These are phyloP conservation scores for Populus tomentosa DNA, from an alignment of 441 rosid species.

Conservation along the genomic window DNA sequence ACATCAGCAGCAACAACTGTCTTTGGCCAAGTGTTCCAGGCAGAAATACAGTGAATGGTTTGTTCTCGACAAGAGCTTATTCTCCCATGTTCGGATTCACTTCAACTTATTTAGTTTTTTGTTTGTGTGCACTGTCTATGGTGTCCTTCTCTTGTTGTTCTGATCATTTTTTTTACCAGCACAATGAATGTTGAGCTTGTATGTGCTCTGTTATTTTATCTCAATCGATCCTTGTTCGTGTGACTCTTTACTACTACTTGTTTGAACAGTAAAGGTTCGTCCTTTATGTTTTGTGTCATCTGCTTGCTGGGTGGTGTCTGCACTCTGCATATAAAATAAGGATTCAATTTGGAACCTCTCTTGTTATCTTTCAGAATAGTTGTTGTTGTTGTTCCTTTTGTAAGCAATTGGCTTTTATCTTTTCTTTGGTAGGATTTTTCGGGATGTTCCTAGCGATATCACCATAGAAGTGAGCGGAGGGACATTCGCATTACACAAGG, in stretches of 20 bases:
- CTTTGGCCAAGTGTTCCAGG: constrained; percentile 71
- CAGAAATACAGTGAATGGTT: constrained; percentile 92
- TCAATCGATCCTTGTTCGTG: neutral
- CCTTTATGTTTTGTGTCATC: neutral
- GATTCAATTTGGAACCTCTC: neutral
- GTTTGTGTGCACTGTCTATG: neutral
- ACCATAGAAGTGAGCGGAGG: constrained; percentile 78
- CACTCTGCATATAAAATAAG: neutral
- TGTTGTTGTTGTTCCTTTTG: neutral
- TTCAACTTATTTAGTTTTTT: neutral
- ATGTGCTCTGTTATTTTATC: neutral
- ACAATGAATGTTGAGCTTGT: neutral
- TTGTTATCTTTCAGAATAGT: neutral
- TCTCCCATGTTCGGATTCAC: constrained; percentile 5
- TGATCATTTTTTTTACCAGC: neutral
- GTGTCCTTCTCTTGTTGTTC: neutral
- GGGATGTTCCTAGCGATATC: constrained; percentile 94
- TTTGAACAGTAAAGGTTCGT: neutral
- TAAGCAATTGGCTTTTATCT: neutral
- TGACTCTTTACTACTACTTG: neutral
- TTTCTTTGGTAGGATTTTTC: constrained; percentile 64
- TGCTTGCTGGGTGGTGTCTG: neutral
- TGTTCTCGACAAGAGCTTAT: constrained; percentile 5
- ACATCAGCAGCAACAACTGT: constrained; percentile 51
- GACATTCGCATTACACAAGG: constrained; percentile 84